Conservation (phyloP, 352 stramenopile species). For the Phytophthora rubi region DNA sequence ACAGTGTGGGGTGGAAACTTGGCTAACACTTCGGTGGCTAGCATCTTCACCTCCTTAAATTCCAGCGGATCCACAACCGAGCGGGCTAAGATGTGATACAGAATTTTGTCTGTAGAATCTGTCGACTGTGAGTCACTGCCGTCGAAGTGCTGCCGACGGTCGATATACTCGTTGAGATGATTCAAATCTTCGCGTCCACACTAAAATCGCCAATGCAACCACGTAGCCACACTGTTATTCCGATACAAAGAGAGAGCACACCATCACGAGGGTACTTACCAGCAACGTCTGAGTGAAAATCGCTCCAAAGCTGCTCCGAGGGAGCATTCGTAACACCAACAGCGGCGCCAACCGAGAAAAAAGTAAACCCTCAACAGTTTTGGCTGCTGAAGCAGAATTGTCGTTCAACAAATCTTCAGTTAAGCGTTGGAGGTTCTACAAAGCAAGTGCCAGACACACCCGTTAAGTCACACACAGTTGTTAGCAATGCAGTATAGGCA, state of each 20-base stretch:
- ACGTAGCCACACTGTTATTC: slow-evolving; percentile 4
- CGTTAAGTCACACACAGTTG: slow-evolving; percentile 7
- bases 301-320: slow-evolving; percentile 32
- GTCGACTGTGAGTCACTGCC: background rate
- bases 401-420: slow-evolving; percentile 58
- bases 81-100: slow-evolving; percentile 50
- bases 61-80: slow-evolving; percentile 67
- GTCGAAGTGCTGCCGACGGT: slow-evolving; percentile 17
- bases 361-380: slow-evolving; percentile 53
- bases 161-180: slow-evolving; percentile 38
- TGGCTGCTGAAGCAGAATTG: slow-evolving; percentile 36
- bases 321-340: slow-evolving; percentile 68
- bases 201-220: slow-evolving; percentile 10
- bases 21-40: slow-evolving; percentile 58
- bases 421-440: slow-evolving; percentile 48
- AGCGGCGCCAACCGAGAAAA: slow-evolving; percentile 69
- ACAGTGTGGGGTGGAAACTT: slow-evolving; percentile 47
- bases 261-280: slow-evolving; percentile 25
- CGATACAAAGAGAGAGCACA: background rate
- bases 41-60: slow-evolving; percentile 85
- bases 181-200: slow-evolving; percentile 41
- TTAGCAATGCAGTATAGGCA: background rate
- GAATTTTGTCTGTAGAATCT: slow-evolving; percentile 9
- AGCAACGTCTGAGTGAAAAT: slow-evolving; percentile 9
- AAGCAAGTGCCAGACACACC: background rate